Conservation (phyloP, 441 rosid species). For the Pelargonium cotyledonis region DNA sequence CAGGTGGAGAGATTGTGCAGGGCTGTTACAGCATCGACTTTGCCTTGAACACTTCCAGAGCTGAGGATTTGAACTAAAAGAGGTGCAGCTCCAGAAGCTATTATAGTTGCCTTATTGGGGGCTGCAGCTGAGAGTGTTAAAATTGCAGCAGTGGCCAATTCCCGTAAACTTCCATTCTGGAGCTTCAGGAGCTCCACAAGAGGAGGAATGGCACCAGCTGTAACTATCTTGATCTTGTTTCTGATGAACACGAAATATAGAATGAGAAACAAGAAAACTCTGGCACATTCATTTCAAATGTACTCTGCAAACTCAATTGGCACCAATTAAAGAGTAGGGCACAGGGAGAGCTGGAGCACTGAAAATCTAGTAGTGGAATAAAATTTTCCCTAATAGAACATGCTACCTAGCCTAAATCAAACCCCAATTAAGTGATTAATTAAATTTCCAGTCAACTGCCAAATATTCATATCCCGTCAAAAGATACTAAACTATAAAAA, state of each 20-base stretch:
- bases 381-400: too few relatives aligned
- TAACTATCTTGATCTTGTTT: constrained; percentile 64
- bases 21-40: constrained; percentile 67
- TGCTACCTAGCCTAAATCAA: too few relatives aligned
- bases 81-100: constrained; percentile 55
- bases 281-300: too few relatives aligned
- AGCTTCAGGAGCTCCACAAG: constrained; percentile 59
- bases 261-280: constrained; percentile 14
- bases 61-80: constrained; percentile 61
- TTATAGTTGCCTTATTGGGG: constrained; percentile 54
- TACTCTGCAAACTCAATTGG: too few relatives aligned
- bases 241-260: constrained; percentile 26
- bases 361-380: too few relatives aligned
- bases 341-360: too few relatives aligned
- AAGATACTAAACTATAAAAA: too few relatives aligned
- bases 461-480: too few relatives aligned
- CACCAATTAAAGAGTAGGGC: too few relatives aligned
- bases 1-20: constrained; percentile 60
- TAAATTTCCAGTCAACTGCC: too few relatives aligned
- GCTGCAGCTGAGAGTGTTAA: constrained; percentile 69
- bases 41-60: constrained; percentile 63
- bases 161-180: constrained; percentile 43
- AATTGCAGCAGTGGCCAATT: constrained; percentile 63
- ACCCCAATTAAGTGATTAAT: too few relatives aligned
- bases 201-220: constrained; percentile 64